Evolutionary conservation across 73 alveolate species (phyloP).

Genomic region (Effrenium voratum): DNA sequence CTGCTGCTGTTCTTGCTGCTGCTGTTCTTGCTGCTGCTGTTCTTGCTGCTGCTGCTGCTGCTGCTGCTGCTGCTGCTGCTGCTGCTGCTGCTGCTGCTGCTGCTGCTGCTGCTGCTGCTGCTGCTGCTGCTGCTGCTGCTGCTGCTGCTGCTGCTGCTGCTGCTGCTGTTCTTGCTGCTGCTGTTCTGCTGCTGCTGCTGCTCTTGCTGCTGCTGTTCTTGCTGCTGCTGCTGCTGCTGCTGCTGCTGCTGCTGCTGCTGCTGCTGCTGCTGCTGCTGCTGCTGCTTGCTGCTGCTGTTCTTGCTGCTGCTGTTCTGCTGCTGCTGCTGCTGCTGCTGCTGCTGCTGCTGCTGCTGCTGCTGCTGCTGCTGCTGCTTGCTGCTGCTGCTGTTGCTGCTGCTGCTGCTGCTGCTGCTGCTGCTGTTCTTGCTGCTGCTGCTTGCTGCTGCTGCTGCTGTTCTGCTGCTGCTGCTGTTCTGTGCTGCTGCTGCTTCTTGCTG

Average conservation of each 20-base stretch:
- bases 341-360: neutral
- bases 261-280: neutral
- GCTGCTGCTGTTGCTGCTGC: neutral
- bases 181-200: neutral
- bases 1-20: neutral
- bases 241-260: neutral
- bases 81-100: neutral
- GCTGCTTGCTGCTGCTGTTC: too few species aligned
- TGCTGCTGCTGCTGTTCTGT: too few species aligned
- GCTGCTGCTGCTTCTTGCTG: too few species aligned
- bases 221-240: conserved; percentile 2
- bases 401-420: neutral
- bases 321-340: neutral
- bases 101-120: neutral
- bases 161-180: neutral
- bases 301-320: too few species aligned
- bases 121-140: neutral
- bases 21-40: neutral
- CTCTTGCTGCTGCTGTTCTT: neutral
- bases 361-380: neutral
- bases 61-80: neutral
- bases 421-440: neutral
- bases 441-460: too few species aligned
- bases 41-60: neutral
- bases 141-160: neutral